Evolutionary conservation across 2,329 filamentous ascomycete species (phyloP), one percentile per base, ranked within the genome.

Genomic region (Beauveria sp.): DNA sequence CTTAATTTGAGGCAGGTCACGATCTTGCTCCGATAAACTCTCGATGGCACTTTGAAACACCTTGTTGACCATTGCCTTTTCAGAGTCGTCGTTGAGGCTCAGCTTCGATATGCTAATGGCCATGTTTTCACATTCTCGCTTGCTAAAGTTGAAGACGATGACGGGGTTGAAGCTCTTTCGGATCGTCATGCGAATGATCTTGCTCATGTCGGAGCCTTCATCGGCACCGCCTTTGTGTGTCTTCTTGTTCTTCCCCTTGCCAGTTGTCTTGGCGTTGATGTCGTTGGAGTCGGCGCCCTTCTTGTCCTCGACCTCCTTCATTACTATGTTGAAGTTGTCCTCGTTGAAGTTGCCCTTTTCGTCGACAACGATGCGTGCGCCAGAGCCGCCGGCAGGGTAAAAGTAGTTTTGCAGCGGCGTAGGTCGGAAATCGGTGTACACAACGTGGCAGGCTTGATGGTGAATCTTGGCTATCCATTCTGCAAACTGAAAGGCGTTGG

Each of bases 381-480:
- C 95, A 66, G 93, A 92, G 51, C 91, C 91, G 22, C 93, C 93
- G 24, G 89, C 86, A 0, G 95, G 95, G 77, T 96, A 98, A 77
- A 98, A 96, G 77, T 99, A 99, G 75, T 98, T 95, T 71, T 99
- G 95, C 38, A 99, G 79, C 1, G 95, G 95, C 0, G 95, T 99
- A 22, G 95, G 95, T 71, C 95, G 86, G 80, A 98, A 99, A 76
- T 99, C 93, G 58, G 95, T 99, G 75, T 99, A 99, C 3, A 99
- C 95, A 65, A 99, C 96, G 80, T 99, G 96, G 68, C 95, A 99
- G 7, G 95, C 93, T 72, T 99, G 96, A 66, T 90, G 89, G 74
- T 99, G 96, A 62, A 93, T 98, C 78, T 98, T 98, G 68, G 90
- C 92, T 69, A 99, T 96, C 95, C 95, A 99, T 75, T 99, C 93